phyloP scores from a whole-genome alignment of 257 asterid species.

The Solanum tarijense region DNA sequence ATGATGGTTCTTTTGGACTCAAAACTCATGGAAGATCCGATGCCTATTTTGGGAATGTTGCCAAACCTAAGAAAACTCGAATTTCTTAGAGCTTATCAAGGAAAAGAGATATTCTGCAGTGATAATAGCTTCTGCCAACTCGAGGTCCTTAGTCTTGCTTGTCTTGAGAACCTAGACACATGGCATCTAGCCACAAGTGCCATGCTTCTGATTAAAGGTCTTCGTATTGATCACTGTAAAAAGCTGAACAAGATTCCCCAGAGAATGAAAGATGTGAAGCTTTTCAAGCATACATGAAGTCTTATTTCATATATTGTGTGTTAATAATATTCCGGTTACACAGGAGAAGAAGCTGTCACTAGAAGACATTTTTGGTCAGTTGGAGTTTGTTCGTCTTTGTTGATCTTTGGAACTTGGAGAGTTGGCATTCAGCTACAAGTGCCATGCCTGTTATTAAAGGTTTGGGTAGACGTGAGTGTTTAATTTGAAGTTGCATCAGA shows the following conservation, averaged over 20 bases:
- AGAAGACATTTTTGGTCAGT: too few relatives aligned
- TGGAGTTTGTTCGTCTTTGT: too few relatives aligned
- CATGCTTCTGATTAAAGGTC: not conserved
- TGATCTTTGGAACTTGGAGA: too few relatives aligned
- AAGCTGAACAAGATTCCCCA: not conserved
- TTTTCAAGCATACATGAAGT: not conserved
- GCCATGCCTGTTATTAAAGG: too few relatives aligned
- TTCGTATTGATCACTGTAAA: not conserved
- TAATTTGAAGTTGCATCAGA: too few relatives aligned
- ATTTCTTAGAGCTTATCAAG: not conserved
- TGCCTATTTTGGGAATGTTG: not conserved
- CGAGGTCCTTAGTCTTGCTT: not conserved
- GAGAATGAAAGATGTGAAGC: not conserved
- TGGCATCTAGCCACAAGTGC: not conserved
- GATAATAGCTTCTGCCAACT: not conserved
- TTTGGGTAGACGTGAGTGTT: too few relatives aligned
- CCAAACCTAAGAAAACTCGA: not conserved
- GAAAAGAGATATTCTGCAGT: not conserved
- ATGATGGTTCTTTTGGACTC: too few relatives aligned
- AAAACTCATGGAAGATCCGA: too few relatives aligned
- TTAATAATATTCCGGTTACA: too few relatives aligned
- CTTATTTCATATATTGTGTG: not conserved
- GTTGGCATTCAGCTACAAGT: too few relatives aligned
- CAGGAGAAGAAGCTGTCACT: too few relatives aligned
- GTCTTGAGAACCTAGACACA: not conserved